These are phyloP conservation scores for Colletotrichum phormii DNA, from an alignment of 2,329 filamentous ascomycete species.

Conservation along the genomic window DNA sequence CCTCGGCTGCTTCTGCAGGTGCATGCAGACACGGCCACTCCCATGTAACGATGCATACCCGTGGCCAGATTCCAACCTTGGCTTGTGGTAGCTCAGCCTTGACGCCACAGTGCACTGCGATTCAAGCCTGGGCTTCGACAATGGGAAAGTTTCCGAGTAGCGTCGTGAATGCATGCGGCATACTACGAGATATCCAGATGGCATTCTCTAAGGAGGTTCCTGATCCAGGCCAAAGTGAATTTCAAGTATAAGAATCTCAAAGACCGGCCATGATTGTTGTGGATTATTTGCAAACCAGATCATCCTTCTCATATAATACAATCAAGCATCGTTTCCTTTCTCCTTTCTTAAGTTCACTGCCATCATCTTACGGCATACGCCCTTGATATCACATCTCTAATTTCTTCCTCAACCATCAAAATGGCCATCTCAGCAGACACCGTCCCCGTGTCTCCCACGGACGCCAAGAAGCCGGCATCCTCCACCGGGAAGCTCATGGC, in stretches of 20 bases:
- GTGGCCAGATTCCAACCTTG: not conserved
- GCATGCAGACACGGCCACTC: constrained; percentile 14
- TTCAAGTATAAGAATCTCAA: constrained; percentile 27
- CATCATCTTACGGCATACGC: not conserved
- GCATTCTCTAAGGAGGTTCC: not conserved
- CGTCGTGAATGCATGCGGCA: constrained; percentile 15
- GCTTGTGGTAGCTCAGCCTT: constrained; percentile 10
- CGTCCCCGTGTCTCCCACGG: not conserved
- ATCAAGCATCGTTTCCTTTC: not conserved
- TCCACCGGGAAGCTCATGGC: not conserved
- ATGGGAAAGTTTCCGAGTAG: constrained; percentile 21
- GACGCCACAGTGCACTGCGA: constrained; percentile 11
- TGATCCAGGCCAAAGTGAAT: not conserved
- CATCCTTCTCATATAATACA: not conserved
- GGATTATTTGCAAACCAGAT: not conserved
- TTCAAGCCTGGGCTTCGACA: not conserved
- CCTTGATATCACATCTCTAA: not conserved
- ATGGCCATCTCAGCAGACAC: constrained; percentile 17
- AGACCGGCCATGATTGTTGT: not conserved
- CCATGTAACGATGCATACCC: not conserved
- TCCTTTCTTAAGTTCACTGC: too few species aligned
- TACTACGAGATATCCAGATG: not conserved
- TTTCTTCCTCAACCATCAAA: not conserved
- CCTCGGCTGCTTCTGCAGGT: not conserved
- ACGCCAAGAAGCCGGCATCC: not conserved